Conservation (phyloP, 805 yeast species). For the Spathaspora sp. region DNA sequence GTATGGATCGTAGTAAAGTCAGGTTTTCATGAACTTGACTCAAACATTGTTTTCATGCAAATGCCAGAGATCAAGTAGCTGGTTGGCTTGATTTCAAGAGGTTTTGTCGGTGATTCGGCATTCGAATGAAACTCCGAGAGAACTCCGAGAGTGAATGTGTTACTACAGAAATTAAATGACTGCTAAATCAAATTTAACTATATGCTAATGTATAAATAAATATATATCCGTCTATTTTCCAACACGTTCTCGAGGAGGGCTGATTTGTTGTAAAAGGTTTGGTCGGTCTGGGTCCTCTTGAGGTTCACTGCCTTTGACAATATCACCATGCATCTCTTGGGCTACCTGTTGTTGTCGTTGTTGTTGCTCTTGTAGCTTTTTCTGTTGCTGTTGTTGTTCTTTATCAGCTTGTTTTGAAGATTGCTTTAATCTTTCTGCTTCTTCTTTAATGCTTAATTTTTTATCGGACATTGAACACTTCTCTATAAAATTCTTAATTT, state of each 20-base stretch:
- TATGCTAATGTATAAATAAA: not conserved
- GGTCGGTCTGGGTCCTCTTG: not conserved
- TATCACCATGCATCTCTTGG: not conserved
- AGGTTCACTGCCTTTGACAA: not conserved
- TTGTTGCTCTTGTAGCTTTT: not conserved
- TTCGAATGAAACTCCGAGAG: too few relatives aligned
- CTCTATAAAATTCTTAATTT: not conserved
- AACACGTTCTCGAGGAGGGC: not conserved
- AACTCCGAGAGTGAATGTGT: too few relatives aligned
- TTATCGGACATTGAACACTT: not conserved
- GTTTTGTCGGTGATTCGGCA: too few relatives aligned
- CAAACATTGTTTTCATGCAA: too few relatives aligned
- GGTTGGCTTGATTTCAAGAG: too few relatives aligned
- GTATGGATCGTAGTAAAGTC: too few relatives aligned
- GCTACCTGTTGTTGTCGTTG: not conserved
- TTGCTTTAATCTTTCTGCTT: not conserved
- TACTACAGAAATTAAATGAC: not conserved
- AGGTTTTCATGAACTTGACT: too few relatives aligned
- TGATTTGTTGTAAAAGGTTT: not conserved
- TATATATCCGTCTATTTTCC: not conserved
- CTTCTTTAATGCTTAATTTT: not conserved
- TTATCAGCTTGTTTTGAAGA: not conserved
- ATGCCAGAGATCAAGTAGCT: too few relatives aligned
- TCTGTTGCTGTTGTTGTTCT: not conserved
- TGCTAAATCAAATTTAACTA: not conserved